Conservation (phyloP, 352 stramenopile genomes). For the Lagenidium sp. region DNA sequence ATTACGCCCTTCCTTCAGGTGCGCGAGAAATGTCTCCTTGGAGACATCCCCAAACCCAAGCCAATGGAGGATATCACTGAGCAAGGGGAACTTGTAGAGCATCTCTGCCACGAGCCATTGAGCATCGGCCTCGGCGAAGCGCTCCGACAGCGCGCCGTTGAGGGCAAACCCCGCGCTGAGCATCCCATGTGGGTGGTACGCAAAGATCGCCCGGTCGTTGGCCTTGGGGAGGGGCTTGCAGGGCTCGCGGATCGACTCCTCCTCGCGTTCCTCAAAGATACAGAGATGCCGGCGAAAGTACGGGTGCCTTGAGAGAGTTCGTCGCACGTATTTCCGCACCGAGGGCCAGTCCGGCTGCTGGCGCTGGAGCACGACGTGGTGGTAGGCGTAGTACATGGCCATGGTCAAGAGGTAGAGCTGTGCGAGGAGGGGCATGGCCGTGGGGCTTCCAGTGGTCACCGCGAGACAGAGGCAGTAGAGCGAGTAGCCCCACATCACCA, state of each 20-base stretch:
- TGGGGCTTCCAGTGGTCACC: conserved; percentile 1
- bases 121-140: conserved; percentile 32
- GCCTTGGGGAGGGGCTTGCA: conserved; percentile 21
- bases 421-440: not conserved
- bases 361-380: conserved; percentile 12
- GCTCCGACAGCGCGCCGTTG: conserved; percentile 42
- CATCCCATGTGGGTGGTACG: conserved; percentile 63
- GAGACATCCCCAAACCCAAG: conserved; percentile 43
- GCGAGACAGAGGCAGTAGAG: conserved; percentile 9
- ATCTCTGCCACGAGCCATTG: conserved; percentile 60
- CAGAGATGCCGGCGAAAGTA: conserved; percentile 37
- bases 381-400: conserved; percentile 36
- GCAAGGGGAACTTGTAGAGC: conserved; percentile 59
- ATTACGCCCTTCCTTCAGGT: conserved; percentile 53
- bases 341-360: conserved; percentile 22
- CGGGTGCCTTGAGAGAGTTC: conserved; percentile 22
- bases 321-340: conserved; percentile 13
- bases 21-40: conserved; percentile 34
- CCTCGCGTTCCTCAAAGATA: conserved; percentile 32
- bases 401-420: conserved; percentile 21
- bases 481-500: conserved; percentile 18
- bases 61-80: conserved; percentile 66
- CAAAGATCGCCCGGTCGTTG: conserved; percentile 36
- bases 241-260: conserved; percentile 3
- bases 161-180: conserved; percentile 40